Evolutionary conservation across 2,329 filamentous ascomycete genomes (phyloP), one percentile per base, ranked within the genome.

Genomic region (Xylogone sp.): DNA sequence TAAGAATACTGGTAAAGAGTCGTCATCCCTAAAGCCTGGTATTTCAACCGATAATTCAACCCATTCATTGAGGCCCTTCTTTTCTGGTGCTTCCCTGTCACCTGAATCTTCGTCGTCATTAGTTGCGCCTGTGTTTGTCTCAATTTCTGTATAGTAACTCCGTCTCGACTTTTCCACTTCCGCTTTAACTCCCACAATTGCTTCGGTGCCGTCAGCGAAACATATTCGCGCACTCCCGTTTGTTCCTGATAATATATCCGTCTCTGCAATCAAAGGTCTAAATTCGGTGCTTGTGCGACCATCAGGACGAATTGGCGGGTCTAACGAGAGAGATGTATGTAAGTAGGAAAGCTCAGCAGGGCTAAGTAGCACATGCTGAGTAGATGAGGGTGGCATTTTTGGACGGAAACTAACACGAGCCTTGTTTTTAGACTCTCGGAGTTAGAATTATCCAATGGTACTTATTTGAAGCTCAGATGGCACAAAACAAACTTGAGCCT

Each of bases 341-440:
- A 97, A 84, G 75, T 97, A 99, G 62, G 92, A 91, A 64, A 99
- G 88, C 75, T 99, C 94, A 65, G 94, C 91, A 45, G 94, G 93
- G 49, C 92, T 97, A 70, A 97, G 86, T 62, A 90, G 85, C 64
- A 84, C 82, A 71, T 83, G 82, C 64, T 84, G 82, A 63, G 71
- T 77, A 60, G 57, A 57, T 42, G 65, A 56, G 19, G 83, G 80
- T 42, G 86, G 77, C 82, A 90, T 66, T 56, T 4, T 44, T 45
- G n/a, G n/a, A n/a, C n/a, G n/a, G n/a, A n/a, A n/a, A n/a, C n/a
- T n/a, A n/a, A n/a, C n/a, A n/a, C n/a, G n/a, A n/a, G n/a, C n/a
- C n/a, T n/a, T n/a, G n/a, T n/a, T n/a, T n/a, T n/a, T n/a, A n/a
- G n/a, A n/a, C n/a, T n/a, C n/a, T n/a, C n/a, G n/a, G n/a, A n/a